A percentile compares a stretch with the other conserved stretches of the same genome.
Conservation (phyloP, 148 eudicot genomes). For the Cornus florida region DNA sequence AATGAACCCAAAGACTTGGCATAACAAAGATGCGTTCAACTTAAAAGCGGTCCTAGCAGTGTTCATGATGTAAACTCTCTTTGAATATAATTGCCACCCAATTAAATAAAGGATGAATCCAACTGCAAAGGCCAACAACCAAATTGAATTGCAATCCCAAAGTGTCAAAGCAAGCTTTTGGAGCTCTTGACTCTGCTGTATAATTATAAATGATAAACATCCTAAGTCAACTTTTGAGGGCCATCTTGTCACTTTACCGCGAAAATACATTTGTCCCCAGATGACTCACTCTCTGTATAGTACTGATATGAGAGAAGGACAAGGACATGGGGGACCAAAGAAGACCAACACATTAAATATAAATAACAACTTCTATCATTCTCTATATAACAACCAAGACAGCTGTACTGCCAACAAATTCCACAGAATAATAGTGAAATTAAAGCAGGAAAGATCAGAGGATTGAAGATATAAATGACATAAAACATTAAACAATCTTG, state of each 20-base stretch:
- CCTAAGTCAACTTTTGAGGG: constrained; percentile 8
- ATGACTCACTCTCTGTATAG: background rate
- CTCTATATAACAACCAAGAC: background rate
- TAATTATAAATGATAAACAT: background rate
- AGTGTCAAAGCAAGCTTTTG: background rate
- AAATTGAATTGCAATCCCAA: background rate
- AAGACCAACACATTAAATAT: no score
- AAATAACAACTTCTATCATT: no score
- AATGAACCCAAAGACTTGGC: no score
- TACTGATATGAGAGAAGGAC: no score
- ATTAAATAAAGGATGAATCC: background rate
- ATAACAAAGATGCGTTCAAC: background rate
- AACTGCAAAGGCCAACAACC: constrained; percentile 11
- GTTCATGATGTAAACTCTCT: background rate
- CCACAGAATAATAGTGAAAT: background rate
- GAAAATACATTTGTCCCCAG: background rate
- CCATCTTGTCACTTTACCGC: background rate
- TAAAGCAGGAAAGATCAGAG: background rate
- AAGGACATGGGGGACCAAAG: no score
- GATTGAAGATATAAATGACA: background rate
- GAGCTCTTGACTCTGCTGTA: background rate
- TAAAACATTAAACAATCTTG: background rate
- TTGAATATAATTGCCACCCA: background rate
- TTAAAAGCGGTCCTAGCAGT: background rate
- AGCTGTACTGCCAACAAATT: background rate